Conservation (phyloP, 2,329 filamentous ascomycete genomes). For the Alternaria infectoria region DNA sequence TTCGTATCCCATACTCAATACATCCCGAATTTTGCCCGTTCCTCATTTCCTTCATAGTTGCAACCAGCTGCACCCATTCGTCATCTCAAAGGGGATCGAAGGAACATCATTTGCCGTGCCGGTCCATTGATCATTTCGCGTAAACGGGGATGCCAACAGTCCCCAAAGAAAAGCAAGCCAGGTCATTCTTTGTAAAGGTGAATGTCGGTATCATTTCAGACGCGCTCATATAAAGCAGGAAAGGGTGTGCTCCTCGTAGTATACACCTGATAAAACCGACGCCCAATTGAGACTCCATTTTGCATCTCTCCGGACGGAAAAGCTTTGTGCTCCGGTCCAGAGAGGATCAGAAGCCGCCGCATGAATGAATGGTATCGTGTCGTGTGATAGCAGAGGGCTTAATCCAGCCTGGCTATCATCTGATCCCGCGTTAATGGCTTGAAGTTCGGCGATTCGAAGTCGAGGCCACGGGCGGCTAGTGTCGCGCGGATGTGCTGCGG, state of each 20-base stretch:
- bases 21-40: slow-evolving; percentile 42
- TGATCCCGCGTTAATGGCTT: slow-evolving; percentile 89
- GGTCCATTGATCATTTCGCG: slow-evolving; percentile 33
- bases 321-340: slow-evolving; percentile 39
- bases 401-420: slow-evolving; percentile 98
- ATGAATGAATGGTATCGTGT: slow-evolving; percentile 51
- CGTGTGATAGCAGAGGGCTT: slow-evolving; percentile 44
- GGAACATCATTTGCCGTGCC: slow-evolving; percentile 44
- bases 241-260: slow-evolving; percentile 43
- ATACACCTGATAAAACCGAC: slow-evolving; percentile 42
- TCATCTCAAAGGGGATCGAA: slow-evolving; percentile 36
- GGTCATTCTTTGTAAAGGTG: slow-evolving; percentile 42
- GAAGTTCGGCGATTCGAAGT: slow-evolving; percentile 82
- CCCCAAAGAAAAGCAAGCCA: slow-evolving; percentile 43
- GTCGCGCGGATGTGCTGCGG: slow-evolving; percentile 79
- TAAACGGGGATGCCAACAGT: slow-evolving; percentile 33
- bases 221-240: slow-evolving; percentile 47
- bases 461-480: slow-evolving; percentile 78
- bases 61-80: slow-evolving; percentile 36
- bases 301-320: slow-evolving; percentile 41
- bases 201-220: slow-evolving; percentile 49
- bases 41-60: slow-evolving; percentile 34
- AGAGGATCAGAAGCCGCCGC: slow-evolving; percentile 44
- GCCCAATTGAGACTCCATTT: slow-evolving; percentile 46
- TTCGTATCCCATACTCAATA: slow-evolving; percentile 34